A percentile compares a stretch with the other conserved stretches of the same genome.
phyloP scores from a whole-genome alignment of 495 filamentous ascomycete species.

The Cercophora sp. region DNA sequence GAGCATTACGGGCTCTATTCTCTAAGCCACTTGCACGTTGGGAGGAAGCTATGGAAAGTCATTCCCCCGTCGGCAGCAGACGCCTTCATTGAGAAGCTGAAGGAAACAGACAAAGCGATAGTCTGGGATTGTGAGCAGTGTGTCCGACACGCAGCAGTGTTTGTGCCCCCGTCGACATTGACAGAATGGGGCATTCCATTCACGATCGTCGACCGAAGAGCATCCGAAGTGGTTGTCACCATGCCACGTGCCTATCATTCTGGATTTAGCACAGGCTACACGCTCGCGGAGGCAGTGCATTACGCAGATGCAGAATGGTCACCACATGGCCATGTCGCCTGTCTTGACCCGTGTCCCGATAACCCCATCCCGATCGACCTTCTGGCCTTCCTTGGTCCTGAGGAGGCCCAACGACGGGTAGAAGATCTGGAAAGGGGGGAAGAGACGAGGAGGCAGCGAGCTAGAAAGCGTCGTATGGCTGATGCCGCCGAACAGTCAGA shows the following conservation, averaged over 20 bases:
- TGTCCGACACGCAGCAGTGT: constrained; percentile 14
- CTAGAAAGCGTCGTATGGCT: too few species aligned
- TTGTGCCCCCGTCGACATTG: constrained; percentile 9
- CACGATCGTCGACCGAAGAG: constrained; percentile 41
- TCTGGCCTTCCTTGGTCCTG: constrained; percentile 8
- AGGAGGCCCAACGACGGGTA: constrained; percentile 7
- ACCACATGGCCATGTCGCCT: constrained; percentile 5
- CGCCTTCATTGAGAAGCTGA: constrained; percentile 29
- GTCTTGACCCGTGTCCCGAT: constrained; percentile 1
- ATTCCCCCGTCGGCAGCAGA: constrained; percentile 36
- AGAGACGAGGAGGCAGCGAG: not conserved
- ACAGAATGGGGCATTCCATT: constrained; percentile 13
- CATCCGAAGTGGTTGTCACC: constrained; percentile 46
- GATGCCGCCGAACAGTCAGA: not conserved
- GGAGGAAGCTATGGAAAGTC: constrained; percentile 18
- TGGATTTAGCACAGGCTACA: constrained; percentile 44
- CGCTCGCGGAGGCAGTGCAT: constrained; percentile 47
- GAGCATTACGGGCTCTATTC: constrained; percentile 15
- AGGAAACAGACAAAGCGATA: not conserved
- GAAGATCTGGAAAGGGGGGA: constrained; percentile 1
- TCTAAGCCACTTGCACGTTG: constrained; percentile 14
- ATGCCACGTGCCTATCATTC: constrained; percentile 26
- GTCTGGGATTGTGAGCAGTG: constrained; percentile 13
- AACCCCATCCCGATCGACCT: not conserved
- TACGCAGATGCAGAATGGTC: constrained; percentile 31